Base-by-base conservation (phyloP, 192 early-diverging fungal species). In the Mortierella antarctica region DNA sequence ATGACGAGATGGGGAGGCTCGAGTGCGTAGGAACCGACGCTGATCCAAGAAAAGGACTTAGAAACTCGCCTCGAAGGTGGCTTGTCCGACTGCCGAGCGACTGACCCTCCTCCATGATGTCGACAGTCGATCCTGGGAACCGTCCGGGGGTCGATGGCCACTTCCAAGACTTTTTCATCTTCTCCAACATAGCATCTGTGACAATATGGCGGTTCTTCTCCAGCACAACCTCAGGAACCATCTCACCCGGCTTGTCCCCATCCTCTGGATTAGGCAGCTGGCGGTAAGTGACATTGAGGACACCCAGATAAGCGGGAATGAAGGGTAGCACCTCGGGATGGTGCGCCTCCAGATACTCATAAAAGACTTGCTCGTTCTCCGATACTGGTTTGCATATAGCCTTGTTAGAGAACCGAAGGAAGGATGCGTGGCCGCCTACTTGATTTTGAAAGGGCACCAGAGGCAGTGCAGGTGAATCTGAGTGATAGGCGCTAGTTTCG, bases 331-430 rank as follows among this genome's bases (percentile, higher is more conserved):
- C 83, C 64, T 93, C 89, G 5, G 94, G 93, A 73, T 82, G 84
- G 15, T 65, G 73, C 40, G 64, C 76, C 31, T 95, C 93, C 10
- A 99, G 82, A 40, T 87, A 85, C 65, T 99, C 97, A 87, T 99
- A 99, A 82, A 99, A 98, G 14, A 87, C 74, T 47, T 90, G 90
- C 73, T 99, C 98, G 55, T 89, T 88, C 68, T 84, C 79, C 46
- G 93, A 92, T 53, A 97, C 88, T 20, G 96, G 96, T 83, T 99
- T 99, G 85, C 96, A 99, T 23, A 99, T 92, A 10, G 98, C 97
- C 80, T 92, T 93, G 78, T 97, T 95, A 11, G 96, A 97, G 82
- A 99, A 98, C 50, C 97, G 93, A 57, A 98, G 86, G 58, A 99
- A 94, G 7, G 95, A 91, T 7, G 96, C 94, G 77, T 99, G 98